phyloP scores from a whole-genome alignment of 192 early-diverging fungal species.

The Umbelopsis vinacea region DNA sequence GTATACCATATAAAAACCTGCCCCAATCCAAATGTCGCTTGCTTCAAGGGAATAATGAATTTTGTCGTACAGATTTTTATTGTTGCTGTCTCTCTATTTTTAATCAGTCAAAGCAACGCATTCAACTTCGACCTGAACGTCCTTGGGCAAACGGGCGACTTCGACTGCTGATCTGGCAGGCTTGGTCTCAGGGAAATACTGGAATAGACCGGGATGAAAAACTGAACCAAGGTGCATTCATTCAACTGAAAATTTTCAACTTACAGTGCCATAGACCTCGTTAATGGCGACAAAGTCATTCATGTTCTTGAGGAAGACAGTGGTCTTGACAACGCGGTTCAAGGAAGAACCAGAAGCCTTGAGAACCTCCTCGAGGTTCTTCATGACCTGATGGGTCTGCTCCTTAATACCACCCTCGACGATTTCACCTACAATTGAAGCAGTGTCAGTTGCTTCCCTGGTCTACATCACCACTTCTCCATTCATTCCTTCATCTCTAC shows the following conservation, averaged over 20 bases:
- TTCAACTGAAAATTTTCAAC: too few species aligned
- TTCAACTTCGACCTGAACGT: slow-evolving; percentile 94
- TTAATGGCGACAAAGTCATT: slow-evolving; percentile 93
- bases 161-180: slow-evolving; percentile 84
- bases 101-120: slow-evolving; percentile 76
- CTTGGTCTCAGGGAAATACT: slow-evolving; percentile 64
- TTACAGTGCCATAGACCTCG: slow-evolving; percentile 80
- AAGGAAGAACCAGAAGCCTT: slow-evolving; percentile 79
- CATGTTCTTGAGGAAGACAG: slow-evolving; percentile 92
- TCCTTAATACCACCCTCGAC: slow-evolving; percentile 37
- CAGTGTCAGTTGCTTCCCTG: not conserved
- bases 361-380: slow-evolving; percentile 86
- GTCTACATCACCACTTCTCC: too few species aligned
- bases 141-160: slow-evolving; percentile 89
- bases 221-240: too few species aligned
- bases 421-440: slow-evolving; percentile 20
- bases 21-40: too few species aligned
- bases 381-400: slow-evolving; percentile 65
- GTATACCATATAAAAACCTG: not conserved
- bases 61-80: not conserved
- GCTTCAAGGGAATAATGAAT: too few species aligned
- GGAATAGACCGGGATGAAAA: not conserved
- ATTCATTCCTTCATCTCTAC: slow-evolving; percentile 9
- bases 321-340: slow-evolving; percentile 92
- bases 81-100: not conserved